These are phyloP conservation scores for Cyclotella atomus DNA, from an alignment of 108 stramenopile species.

Conservation along the genomic window DNA sequence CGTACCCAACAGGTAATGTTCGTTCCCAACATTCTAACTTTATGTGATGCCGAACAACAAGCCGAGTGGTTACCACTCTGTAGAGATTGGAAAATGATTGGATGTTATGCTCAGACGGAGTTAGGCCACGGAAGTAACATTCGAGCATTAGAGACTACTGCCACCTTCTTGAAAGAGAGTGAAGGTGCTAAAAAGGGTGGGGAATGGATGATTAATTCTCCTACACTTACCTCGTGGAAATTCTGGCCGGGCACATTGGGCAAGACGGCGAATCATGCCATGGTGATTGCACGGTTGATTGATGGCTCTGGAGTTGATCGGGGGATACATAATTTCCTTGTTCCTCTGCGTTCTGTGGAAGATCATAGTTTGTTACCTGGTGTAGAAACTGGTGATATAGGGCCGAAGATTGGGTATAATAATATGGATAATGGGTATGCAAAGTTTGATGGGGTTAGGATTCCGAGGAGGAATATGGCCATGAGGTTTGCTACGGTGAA, in stretches of 20 bases:
- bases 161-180: constrained; percentile 82
- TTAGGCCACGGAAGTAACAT: constrained; percentile 93
- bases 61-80: constrained; percentile 90
- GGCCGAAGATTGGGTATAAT: constrained; percentile 95
- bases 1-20: no score
- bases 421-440: constrained; percentile 98
- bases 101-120: constrained; percentile 97
- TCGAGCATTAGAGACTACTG: constrained; percentile 94
- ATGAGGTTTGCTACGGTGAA: constrained; percentile 87
- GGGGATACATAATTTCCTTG: constrained; percentile 96
- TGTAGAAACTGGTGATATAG: constrained; percentile 93
- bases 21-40: constrained; percentile 81
- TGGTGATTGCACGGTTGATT: constrained; percentile 96
- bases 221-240: constrained; percentile 88
- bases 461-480: constrained; percentile 95
- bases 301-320: constrained; percentile 80
- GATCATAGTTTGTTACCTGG: constrained; percentile 85
- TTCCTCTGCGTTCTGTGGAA: constrained; percentile 86
- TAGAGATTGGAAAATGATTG: constrained; percentile 93
- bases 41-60: constrained; percentile 92
- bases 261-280: constrained; percentile 93
- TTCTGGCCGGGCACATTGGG: constrained; percentile 98
- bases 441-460: constrained; percentile 77
- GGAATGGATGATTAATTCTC: constrained; percentile 85
- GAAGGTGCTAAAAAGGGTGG: constrained; percentile 62